Percentiles rank a stretch among this genome's conserved stretches.
phyloP scores from a whole-genome alignment of 129 eudicot species.

The Tanacetum coccineum region DNA sequence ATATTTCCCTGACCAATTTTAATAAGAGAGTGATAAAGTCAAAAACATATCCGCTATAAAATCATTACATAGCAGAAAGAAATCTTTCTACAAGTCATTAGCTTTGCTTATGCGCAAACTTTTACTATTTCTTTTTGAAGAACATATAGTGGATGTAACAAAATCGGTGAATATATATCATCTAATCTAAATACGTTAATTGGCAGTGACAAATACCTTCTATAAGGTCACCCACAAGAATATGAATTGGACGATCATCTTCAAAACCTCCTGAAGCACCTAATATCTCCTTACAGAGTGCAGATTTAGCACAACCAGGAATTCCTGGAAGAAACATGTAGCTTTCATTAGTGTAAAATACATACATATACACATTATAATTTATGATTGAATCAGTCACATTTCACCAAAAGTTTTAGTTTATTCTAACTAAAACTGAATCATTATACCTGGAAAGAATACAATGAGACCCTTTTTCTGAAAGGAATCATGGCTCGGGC shows the following conservation, averaged over 20 bases:
- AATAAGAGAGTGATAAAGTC: constrained; percentile 15
- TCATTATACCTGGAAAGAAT: constrained; percentile 83
- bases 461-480: constrained; percentile 75
- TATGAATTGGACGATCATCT: constrained; percentile 85
- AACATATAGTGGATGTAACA: neutral
- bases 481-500: constrained; percentile 50
- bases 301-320: constrained; percentile 99
- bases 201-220: constrained; percentile 47
- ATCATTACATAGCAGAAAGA: too few species aligned
- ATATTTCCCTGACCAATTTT: constrained; percentile 51
- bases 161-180: too few species aligned
- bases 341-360: constrained; percentile 11
- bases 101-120: neutral
- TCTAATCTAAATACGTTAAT: neutral
- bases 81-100: too few species aligned
- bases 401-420: too few species aligned
- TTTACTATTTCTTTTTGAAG: neutral
- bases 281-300: constrained; percentile 80
- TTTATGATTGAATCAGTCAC: neutral
- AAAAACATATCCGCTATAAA: too few species aligned
- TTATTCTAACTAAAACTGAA: neutral
- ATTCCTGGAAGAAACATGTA: constrained; percentile 42
- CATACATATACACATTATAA: constrained; percentile 2
- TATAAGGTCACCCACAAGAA: constrained; percentile 91
- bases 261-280: constrained; percentile 55